Evolutionary conservation across 495 filamentous ascomycete genomes (phyloP).

Genomic region (Amorphotheca resinae): DNA sequence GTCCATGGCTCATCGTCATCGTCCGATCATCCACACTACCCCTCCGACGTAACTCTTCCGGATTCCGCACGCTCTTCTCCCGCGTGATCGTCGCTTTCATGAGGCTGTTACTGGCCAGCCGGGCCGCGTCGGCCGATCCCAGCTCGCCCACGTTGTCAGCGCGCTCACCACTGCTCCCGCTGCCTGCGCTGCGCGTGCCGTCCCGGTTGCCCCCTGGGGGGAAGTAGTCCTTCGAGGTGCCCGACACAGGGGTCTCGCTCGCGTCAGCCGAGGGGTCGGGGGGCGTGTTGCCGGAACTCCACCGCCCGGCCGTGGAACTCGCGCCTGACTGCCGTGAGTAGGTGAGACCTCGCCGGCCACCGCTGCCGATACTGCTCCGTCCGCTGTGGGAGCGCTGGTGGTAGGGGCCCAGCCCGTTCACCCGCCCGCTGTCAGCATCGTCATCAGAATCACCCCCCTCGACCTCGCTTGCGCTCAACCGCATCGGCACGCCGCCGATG

Average conservation of each 20-base stretch:
- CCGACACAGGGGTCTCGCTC: constrained; percentile 13
- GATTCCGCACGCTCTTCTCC: constrained; percentile 54
- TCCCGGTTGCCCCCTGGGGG: constrained; percentile 24
- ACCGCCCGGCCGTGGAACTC: constrained; percentile 31
- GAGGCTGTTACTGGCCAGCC: constrained; percentile 39
- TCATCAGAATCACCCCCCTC: constrained; percentile 71
- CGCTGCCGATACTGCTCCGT: constrained; percentile 63
- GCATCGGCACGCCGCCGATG: constrained; percentile 68
- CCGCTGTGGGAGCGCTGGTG: constrained; percentile 65
- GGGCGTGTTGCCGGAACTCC: constrained; percentile 62
- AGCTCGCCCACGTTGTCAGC: constrained; percentile 37
- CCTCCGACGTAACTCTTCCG: constrained; percentile 65
- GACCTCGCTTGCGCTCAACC: constrained; percentile 87
- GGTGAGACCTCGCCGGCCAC: constrained; percentile 29
- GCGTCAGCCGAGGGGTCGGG: constrained; percentile 21
- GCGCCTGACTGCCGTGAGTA: constrained; percentile 24
- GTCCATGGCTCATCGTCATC: constrained; percentile 64
- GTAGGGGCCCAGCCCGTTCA: constrained; percentile 32
- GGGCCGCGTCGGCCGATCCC: constrained; percentile 19
- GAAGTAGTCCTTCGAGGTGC: constrained; percentile 31
- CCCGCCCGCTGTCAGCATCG: constrained; percentile 48
- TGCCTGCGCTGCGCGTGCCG: constrained; percentile 29
- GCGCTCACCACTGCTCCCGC: constrained; percentile 40
- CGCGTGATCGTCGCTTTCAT: constrained; percentile 39
- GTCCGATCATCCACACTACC: constrained; percentile 93